These are phyloP conservation scores for Plenodomus biglobosus DNA, from an alignment of 2,329 filamentous ascomycete genomes.

Conservation along the genomic window DNA sequence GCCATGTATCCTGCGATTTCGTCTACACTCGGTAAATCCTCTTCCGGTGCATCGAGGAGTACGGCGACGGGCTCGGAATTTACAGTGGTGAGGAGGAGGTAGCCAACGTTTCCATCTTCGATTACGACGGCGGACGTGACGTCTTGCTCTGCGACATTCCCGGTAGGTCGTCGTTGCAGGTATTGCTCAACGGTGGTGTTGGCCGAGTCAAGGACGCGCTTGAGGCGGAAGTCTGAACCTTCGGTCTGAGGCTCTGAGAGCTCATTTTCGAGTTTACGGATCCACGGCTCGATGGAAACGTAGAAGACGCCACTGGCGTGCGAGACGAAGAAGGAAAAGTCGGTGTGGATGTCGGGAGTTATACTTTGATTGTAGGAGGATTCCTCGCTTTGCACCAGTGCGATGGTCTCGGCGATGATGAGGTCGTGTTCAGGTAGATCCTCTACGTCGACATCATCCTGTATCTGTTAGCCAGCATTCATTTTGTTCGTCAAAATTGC, in stretches of 20 bases:
- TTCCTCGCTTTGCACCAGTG: conserved; percentile 24
- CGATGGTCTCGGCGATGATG: conserved; percentile 48
- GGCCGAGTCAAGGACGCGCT: conserved; percentile 56
- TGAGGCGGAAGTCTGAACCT: conserved; percentile 59
- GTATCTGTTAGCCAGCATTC: conserved; percentile 6
- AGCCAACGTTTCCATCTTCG: conserved; percentile 59
- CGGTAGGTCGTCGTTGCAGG: conserved; percentile 41
- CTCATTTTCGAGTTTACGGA: conserved; percentile 59
- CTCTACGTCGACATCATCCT: conserved; percentile 22
- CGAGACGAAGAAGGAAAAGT: conserved; percentile 62
- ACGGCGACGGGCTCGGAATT: conserved; percentile 54
- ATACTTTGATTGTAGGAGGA: conserved; percentile 55
- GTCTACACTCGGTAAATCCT: conserved; percentile 30
- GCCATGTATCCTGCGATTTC: conserved; percentile 31
- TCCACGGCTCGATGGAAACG: conserved; percentile 60
- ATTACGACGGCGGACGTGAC: conserved; percentile 56
- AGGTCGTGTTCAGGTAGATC: conserved; percentile 32
- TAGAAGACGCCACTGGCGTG: conserved; percentile 56
- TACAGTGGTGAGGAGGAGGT: conserved; percentile 56
- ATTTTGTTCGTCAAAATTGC: neutral
- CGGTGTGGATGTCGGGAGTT: conserved; percentile 57
- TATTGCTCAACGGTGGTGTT: conserved; percentile 54
- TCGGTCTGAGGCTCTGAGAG: conserved; percentile 54
- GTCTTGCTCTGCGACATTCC: conserved; percentile 24
- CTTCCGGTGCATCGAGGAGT: conserved; percentile 53